Percentiles rank a stretch among this genome's conserved stretches.
Evolutionary conservation across 1,139 yeast genomes (phyloP).

Genomic region (Saccharomycopsis hybrid): DNA sequence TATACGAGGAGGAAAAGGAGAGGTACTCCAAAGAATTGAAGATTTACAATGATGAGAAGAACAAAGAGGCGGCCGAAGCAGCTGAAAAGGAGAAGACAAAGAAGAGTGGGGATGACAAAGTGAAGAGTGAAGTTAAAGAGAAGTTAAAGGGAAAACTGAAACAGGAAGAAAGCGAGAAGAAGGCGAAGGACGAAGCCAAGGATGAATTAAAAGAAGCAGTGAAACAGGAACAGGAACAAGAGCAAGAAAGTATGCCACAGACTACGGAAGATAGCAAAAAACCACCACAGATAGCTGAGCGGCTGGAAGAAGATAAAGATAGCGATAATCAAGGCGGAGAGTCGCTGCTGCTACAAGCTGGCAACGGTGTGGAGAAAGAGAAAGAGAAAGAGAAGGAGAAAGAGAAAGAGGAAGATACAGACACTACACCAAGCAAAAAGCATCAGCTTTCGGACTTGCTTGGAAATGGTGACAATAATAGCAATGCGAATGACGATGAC

Average conservation of each 20-base stretch:
- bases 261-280: neutral
- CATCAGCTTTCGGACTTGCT: neutral
- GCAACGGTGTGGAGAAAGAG: neutral
- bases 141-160: too few relatives aligned
- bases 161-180: neutral
- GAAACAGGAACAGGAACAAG: neutral
- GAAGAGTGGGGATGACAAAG: too few relatives aligned
- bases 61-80: too few relatives aligned
- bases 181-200: conserved; percentile 14
- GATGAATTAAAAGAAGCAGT: neutral
- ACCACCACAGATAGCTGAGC: too few relatives aligned
- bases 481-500: too few relatives aligned
- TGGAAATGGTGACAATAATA: neutral
- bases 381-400: neutral
- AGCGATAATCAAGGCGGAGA: neutral
- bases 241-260: neutral
- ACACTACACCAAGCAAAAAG: neutral
- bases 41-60: conserved; percentile 39
- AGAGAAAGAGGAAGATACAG: too few relatives aligned
- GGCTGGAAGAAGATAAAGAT: too few relatives aligned
- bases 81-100: too few relatives aligned
- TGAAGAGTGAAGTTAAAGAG: too few relatives aligned
- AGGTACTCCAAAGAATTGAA: conserved; percentile 73
- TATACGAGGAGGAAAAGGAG: conserved; percentile 73
- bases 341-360: too few relatives aligned